Evolutionary conservation across 2,329 filamentous ascomycete genomes (phyloP).

Genomic region (Clarireedia monteithiana): DNA sequence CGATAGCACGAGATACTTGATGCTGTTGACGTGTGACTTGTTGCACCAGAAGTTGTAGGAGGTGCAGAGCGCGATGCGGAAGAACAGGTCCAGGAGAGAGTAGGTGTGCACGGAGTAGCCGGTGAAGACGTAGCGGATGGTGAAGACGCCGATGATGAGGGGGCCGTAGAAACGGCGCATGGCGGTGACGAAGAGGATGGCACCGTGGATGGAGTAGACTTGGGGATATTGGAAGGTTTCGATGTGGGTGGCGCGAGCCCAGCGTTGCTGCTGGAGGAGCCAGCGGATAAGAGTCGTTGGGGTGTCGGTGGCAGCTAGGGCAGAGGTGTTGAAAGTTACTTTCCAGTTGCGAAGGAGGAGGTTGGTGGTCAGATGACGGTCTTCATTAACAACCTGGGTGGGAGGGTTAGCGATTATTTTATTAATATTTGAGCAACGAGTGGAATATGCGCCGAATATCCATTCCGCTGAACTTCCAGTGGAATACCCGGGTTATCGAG

Average conservation of each 20-base stretch:
- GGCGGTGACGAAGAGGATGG: constrained; percentile 30
- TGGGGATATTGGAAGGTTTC: constrained; percentile 31
- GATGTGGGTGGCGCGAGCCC: constrained; percentile 30
- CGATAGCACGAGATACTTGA: constrained; percentile 14
- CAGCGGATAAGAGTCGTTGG: constrained; percentile 30
- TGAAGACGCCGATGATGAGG: constrained; percentile 24
- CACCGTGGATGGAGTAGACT: constrained; percentile 30
- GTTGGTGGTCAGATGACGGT: constrained; percentile 32
- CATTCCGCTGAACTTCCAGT: background rate
- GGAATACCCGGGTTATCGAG: background rate
- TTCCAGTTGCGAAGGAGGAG: constrained; percentile 30
- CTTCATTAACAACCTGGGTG: constrained; percentile 30
- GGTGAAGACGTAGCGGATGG: constrained; percentile 29
- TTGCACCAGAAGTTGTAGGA: constrained; percentile 28
- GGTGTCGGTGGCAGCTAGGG: constrained; percentile 31
- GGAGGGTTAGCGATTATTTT: background rate
- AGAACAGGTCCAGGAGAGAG: constrained; percentile 24
- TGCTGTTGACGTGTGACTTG: constrained; percentile 23
- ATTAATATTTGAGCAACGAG: too few relatives aligned
- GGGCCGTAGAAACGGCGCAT: constrained; percentile 28
- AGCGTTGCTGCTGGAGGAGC: constrained; percentile 33
- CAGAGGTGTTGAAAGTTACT: constrained; percentile 30
- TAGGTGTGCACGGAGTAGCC: constrained; percentile 25
- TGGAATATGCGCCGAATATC: too few relatives aligned
- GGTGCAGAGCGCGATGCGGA: constrained; percentile 26